These are phyloP conservation scores for Globisporangium acanthophoron DNA, from an alignment of 352 stramenopile genomes.

Conservation along the genomic window DNA sequence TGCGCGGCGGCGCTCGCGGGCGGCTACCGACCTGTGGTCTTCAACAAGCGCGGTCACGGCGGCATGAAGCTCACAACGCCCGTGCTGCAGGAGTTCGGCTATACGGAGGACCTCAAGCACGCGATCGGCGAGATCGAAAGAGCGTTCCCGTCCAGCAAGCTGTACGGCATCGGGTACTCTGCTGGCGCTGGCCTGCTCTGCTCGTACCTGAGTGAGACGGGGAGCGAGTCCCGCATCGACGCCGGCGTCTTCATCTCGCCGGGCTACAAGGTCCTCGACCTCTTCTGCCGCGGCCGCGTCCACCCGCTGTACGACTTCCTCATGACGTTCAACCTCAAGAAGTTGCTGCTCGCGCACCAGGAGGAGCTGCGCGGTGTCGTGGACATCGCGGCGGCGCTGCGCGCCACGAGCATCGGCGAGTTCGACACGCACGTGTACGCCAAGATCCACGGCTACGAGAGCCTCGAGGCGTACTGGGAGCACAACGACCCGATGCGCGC, in stretches of 20 bases:
- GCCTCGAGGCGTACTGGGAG: conserved; percentile 62
- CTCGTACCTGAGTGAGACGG: conserved; percentile 69
- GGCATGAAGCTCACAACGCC: conserved; percentile 53
- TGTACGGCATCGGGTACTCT: conserved; percentile 73
- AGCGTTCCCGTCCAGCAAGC: conserved; percentile 32
- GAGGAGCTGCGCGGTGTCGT: conserved; percentile 36
- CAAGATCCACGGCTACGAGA: conserved; percentile 67
- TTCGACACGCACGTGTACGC: conserved; percentile 81
- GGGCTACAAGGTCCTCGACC: conserved; percentile 66
- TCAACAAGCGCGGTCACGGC: conserved; percentile 82
- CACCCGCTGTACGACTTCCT: conserved; percentile 71
- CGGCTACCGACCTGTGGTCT: conserved; percentile 75
- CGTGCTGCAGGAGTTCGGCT: conserved; percentile 70
- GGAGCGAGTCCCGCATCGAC: conserved; percentile 37
- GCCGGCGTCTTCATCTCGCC: conserved; percentile 69
- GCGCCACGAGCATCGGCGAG: conserved; percentile 48
- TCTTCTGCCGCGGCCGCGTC: conserved; percentile 68
- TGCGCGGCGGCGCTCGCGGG: conserved; percentile 51
- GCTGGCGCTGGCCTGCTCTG: conserved; percentile 61
- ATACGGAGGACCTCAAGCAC: conserved; percentile 45
- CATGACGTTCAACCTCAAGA: conserved; percentile 72
- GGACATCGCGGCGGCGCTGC: conserved; percentile 38
- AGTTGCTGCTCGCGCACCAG: conserved; percentile 51
- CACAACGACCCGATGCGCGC: conserved; percentile 76
- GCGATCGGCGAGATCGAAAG: conserved; percentile 48